Base-by-base conservation (phyloP, 2,329 filamentous ascomycete species). In the Pseudocercospora vitis region DNA sequence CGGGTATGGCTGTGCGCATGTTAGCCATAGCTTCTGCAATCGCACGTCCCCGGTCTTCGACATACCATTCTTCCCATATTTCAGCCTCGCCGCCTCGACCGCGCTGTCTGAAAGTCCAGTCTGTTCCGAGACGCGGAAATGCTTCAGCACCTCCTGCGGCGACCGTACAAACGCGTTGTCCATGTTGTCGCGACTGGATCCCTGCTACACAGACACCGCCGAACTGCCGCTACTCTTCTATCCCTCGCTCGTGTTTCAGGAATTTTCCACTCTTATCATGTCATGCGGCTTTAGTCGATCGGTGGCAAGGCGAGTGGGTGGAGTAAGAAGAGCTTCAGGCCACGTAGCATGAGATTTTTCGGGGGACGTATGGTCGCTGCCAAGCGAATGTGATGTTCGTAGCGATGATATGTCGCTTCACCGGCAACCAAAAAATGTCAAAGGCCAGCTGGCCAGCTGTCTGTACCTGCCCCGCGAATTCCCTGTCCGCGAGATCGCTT, bases 1-100 rank as follows among this genome's bases (percentile, higher is more conserved):
- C 94, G 40, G 84, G 81, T 52, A 89, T 79, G 52, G 85, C 85
- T 89, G 59, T 37, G 2, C 9, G 29, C 24, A 7, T 47, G 55
- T 67, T 39, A 67, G 60, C 19, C 19, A 18, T 32, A 12, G 26
- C 4, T 18, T 23, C n/a, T n/a, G 12, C 32, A 21, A 40, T 6
- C 24, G 24, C 28, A 39, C 18, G 28, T 53, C 14, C 39, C 31
- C n/a, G 21, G 18, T 24, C n/a, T n/a, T 28, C 3, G 4, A 51
- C 65, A 32, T 64, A 71, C 70, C 68, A 63, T 72, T 72, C 47
- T 58, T 65, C 50, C 70, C 70, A 57, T 72, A 64, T 58, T 70
- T 70, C 53, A 65, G 52, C 50, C 68, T 60, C 28, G 65, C 61
- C 3, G 59, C 61, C 28, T 59, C 57, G 3, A 71, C 68, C 1